Evolutionary conservation across 2,329 filamentous ascomycete species (phyloP).

Genomic region (Calonectria naviculata): DNA sequence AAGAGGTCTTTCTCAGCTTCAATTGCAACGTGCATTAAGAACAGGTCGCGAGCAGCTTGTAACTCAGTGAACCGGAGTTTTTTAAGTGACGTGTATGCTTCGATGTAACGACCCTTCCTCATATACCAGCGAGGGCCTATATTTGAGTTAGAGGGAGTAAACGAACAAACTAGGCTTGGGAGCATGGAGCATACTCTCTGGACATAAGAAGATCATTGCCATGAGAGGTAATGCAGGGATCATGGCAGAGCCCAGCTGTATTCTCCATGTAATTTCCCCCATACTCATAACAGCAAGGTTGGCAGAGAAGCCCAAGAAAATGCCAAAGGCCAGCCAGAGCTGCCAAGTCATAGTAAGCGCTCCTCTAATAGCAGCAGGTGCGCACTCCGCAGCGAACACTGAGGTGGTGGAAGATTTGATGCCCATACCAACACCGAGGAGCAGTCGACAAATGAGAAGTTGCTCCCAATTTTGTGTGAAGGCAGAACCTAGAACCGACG

Average conservation of each 20-base stretch:
- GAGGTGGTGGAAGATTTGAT: constrained; percentile 59
- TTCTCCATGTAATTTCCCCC: constrained; percentile 67
- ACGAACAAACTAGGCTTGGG: no score
- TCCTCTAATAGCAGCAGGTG: constrained; percentile 60
- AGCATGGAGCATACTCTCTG: constrained; percentile 50
- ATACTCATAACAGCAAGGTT: constrained; percentile 71
- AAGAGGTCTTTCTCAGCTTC: constrained; percentile 47
- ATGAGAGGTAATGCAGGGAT: constrained; percentile 71
- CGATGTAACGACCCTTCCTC: constrained; percentile 65
- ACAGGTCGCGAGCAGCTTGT: constrained; percentile 70
- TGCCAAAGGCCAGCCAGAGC: constrained; percentile 62
- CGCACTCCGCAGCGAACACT: constrained; percentile 63
- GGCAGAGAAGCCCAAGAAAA: constrained; percentile 73
- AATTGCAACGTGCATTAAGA: constrained; percentile 56
- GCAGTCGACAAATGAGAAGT: constrained; percentile 49
- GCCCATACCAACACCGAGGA: constrained; percentile 72
- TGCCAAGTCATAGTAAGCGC: constrained; percentile 63
- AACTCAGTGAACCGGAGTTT: constrained; percentile 67
- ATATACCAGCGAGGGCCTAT: constrained; percentile 65
- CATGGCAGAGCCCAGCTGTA: constrained; percentile 72
- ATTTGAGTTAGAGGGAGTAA: neutral
- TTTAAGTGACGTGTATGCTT: constrained; percentile 66
- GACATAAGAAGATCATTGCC: constrained; percentile 67
- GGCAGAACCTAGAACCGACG: constrained; percentile 65
- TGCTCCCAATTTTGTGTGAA: constrained; percentile 63